Percentiles rank a stretch among this genome's conserved stretches.
Evolutionary conservation across 75 land plant species (phyloP).

Genomic region (Pinus albicaulis): DNA sequence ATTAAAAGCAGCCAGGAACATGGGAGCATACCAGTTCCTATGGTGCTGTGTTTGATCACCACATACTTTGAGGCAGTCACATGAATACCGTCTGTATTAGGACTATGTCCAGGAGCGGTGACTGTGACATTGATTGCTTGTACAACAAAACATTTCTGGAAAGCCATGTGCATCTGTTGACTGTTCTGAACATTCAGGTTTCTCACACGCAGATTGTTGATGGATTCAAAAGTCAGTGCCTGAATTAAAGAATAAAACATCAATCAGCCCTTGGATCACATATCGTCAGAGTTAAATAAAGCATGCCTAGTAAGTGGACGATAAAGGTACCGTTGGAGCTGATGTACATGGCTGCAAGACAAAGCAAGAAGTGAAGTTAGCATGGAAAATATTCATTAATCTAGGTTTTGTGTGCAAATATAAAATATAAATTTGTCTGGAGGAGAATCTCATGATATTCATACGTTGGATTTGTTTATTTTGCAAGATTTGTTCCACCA

Average conservation of each 20-base stretch:
- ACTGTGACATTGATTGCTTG: conserved; percentile 28
- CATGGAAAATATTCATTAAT: neutral
- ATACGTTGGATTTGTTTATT: conserved; percentile 48
- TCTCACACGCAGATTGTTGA: conserved; percentile 37
- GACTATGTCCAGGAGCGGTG: conserved; percentile 44
- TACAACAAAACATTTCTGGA: conserved; percentile 27
- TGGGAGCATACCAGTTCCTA: conserved; percentile 35
- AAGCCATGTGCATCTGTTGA: conserved; percentile 50
- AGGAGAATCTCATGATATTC: neutral
- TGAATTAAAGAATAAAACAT: conserved; percentile 9
- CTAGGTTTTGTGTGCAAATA: neutral
- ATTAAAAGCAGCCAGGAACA: neutral
- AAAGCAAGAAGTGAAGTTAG: conserved; percentile 5
- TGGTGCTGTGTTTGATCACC: conserved; percentile 27
- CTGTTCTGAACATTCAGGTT: conserved; percentile 33
- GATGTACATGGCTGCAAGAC: conserved; percentile 46
- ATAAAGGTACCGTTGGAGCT: conserved; percentile 52
- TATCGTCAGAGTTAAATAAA: conserved; percentile 2
- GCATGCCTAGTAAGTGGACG: neutral
- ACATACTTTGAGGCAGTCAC: conserved; percentile 28
- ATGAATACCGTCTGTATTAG: conserved; percentile 73
- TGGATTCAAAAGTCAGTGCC: conserved; percentile 37
- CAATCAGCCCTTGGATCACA: conserved; percentile 14
- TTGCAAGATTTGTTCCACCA: conserved; percentile 94
- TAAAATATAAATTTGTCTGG: neutral